phyloP scores from a whole-genome alignment of 208 protist species.

The Acanthamoeba lenticulata region DNA sequence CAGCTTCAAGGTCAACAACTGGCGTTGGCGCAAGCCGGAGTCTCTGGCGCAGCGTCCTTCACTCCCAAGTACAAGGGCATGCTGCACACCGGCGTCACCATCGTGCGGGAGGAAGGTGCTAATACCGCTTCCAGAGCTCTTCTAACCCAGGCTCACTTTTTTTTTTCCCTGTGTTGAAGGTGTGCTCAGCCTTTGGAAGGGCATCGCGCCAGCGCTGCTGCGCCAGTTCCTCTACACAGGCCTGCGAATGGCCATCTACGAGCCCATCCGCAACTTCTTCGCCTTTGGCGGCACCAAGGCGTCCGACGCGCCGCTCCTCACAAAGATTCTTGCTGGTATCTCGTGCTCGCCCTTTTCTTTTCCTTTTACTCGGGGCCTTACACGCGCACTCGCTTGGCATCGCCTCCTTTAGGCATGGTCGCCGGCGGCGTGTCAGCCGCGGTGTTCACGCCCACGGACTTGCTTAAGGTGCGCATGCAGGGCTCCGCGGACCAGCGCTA shows the following conservation, averaged over 20 bases:
- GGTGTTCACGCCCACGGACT: constrained; percentile 75
- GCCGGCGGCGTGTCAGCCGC: constrained; percentile 70
- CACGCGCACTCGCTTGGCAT: too few species aligned
- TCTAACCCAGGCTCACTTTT: neutral
- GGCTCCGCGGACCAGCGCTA: constrained; percentile 61
- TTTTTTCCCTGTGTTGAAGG: neutral
- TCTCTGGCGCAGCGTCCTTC: neutral
- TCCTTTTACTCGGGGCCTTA: too few species aligned
- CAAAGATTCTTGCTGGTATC: constrained; percentile 66
- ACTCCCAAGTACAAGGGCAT: constrained; percentile 50
- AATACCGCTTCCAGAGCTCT: too few species aligned
- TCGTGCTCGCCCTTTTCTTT: neutral
- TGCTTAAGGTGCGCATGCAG: constrained; percentile 80
- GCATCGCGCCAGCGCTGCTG: constrained; percentile 59
- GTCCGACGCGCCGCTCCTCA: constrained; percentile 19
- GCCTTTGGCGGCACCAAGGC: constrained; percentile 46
- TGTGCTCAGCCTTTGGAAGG: constrained; percentile 60
- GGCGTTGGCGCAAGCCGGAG: neutral
- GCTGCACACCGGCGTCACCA: constrained; percentile 39
- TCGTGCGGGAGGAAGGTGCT: constrained; percentile 63
- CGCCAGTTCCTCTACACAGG: constrained; percentile 71
- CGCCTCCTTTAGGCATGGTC: constrained; percentile 9
- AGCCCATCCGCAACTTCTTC: constrained; percentile 66
- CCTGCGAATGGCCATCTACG: constrained; percentile 67
- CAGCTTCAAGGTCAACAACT: neutral